Evolutionary conservation across 345 rosid species (phyloP).

Genomic region (Gossypium stocksii): DNA sequence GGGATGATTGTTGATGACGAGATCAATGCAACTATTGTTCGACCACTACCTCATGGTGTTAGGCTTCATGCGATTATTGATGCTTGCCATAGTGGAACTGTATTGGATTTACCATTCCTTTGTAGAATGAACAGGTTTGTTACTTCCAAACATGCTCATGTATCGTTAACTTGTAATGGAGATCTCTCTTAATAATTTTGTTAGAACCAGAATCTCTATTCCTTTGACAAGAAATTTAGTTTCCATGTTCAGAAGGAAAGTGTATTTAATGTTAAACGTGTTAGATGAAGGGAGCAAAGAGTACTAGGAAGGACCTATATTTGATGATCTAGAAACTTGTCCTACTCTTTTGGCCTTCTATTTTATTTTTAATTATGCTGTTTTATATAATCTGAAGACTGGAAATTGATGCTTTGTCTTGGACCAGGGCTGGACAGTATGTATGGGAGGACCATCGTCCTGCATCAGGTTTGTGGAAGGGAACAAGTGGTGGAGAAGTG

Average conservation of each 20-base stretch:
- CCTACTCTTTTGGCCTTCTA: background rate
- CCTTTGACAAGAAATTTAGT: background rate
- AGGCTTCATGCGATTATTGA: constrained; percentile 77
- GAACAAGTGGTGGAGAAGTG: constrained; percentile 87
- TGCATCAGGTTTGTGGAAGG: constrained; percentile 72
- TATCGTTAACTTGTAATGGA: background rate
- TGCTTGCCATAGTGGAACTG: constrained; percentile 90
- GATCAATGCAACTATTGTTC: constrained; percentile 65
- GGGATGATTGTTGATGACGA: constrained; percentile 98
- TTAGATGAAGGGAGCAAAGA: background rate
- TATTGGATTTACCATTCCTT: constrained; percentile 71
- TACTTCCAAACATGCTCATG: background rate
- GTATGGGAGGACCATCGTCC: constrained; percentile 55
- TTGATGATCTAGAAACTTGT: background rate
- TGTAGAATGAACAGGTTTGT: constrained; percentile 76
- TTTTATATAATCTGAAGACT: background rate
- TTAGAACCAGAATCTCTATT: background rate
- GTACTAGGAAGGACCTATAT: background rate
- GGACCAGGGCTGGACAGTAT: constrained; percentile 58
- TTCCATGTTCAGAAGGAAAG: background rate
- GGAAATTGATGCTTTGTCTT: constrained; percentile 4
- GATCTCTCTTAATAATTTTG: background rate
- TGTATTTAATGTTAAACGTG: background rate
- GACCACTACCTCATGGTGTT: constrained; percentile 72
- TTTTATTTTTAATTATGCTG: constrained; percentile 1